Base-by-base conservation (phyloP, 2,329 filamentous ascomycete genomes). In the Claviceps africana region DNA sequence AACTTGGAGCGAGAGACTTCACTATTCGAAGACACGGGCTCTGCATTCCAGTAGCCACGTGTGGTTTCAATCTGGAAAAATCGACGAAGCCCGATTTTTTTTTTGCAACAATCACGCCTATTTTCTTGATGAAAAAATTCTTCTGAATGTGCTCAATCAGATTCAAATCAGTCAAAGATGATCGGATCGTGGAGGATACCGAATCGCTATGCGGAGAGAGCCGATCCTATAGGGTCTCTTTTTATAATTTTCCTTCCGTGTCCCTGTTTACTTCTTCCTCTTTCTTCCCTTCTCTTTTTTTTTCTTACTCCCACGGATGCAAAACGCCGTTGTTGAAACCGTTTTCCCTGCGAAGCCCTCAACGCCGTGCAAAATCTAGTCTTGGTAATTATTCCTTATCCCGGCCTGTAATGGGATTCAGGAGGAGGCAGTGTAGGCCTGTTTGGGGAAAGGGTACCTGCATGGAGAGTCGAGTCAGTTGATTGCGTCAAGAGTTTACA, bases 391-490 rank as follows among this genome's bases (percentile, higher is more conserved):
- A 39, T 51, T 48, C 53, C 37, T 50, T 25, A 51, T 55, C 49
- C 17, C 44, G 39, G 39, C 57, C 55, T 52, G 56, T 50, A 51
- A 56, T 53, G 58, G 57, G 50, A 56, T 58, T 60, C 64, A 68
- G 52, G 70, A 63, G 46, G 71, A 72, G 57, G 75, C 65, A 61
- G 76, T 69, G 71, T 88, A 91, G 59, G 79, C 73, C 71, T 90
- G 81, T 78, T 91, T 90, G 64, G 86, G 86, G 75, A 82, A 86
- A 60, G 87, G 87, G 75, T 82, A 90, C 60, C 86, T 89, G 65
- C 19, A 31, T 19, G 5, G 21, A 45, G 51, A 52, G 53, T 3
- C 2, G 35, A 15, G 40, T 57, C 28, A 57, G 56, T 48, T 37
- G 30, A 40, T 47, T 44, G 40, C 39, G 35, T 50, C 21, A 17